phyloP scores from a whole-genome alignment of 129 eudicot species.

The Lactuca sativa region DNA sequence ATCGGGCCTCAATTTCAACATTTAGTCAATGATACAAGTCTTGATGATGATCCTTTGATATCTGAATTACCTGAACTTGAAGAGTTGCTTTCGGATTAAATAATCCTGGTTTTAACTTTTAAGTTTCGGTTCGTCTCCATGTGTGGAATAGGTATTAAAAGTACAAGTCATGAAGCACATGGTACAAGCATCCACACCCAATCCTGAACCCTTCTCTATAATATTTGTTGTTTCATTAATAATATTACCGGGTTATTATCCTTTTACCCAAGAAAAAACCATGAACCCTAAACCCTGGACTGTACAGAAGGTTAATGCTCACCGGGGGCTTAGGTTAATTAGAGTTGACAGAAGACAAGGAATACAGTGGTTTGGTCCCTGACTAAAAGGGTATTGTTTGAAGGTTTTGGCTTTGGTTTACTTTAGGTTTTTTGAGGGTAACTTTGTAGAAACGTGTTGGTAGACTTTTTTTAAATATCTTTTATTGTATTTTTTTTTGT shows the following conservation, averaged over 20 bases:
- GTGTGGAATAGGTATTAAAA: constrained; percentile 6
- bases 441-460: constrained; percentile 1
- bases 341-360: not conserved
- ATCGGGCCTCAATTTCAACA: constrained; percentile 38
- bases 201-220: too few relatives aligned
- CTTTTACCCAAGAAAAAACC: too few relatives aligned
- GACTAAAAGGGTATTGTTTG: constrained; percentile 16
- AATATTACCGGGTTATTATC: too few relatives aligned
- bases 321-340: constrained; percentile 6
- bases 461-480: constrained; percentile 8
- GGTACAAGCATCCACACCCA: constrained; percentile 11
- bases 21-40: constrained; percentile 47
- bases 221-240: not conserved
- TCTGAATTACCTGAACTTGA: constrained; percentile 85
- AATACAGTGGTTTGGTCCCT: constrained; percentile 11
- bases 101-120: not conserved
- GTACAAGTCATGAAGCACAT: constrained; percentile 22
- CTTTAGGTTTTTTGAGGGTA: not conserved
- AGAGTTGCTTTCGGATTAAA: constrained; percentile 79
- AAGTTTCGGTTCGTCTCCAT: constrained; percentile 9
- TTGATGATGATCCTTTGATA: constrained; percentile 50
- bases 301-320: constrained; percentile 33
- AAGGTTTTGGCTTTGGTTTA: constrained; percentile 11
- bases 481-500: not conserved
- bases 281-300: not conserved